These are phyloP conservation scores for Haplosporangium sp. DNA, from an alignment of 371 early-diverging fungal species.

Conservation along the genomic window DNA sequence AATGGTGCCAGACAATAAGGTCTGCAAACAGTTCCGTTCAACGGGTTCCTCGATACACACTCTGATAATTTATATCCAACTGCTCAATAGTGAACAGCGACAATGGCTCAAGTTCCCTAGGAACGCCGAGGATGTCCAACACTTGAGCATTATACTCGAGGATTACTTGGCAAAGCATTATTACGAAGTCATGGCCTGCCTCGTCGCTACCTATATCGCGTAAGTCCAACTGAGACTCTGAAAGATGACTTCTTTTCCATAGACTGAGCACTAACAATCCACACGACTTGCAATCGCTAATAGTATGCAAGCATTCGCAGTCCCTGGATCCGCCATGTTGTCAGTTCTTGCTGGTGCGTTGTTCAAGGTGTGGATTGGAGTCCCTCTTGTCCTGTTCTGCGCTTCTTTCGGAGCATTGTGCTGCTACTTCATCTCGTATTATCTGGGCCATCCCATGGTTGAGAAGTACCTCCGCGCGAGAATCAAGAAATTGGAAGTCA, in stretches of 20 bases:
- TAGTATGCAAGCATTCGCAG: conserved; percentile 69
- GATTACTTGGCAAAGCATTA: conserved; percentile 65
- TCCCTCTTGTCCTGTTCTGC: conserved; percentile 62
- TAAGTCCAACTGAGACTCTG: conserved; percentile 44
- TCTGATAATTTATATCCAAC: no score
- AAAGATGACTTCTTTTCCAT: neutral
- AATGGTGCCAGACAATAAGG: neutral
- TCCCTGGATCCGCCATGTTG: conserved; percentile 74
- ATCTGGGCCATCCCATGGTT: conserved; percentile 65
- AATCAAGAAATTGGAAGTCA: conserved; percentile 62
- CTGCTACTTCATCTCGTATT: conserved; percentile 66
- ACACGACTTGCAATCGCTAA: neutral
- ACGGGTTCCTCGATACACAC: no score
- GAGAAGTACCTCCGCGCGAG: conserved; percentile 62
- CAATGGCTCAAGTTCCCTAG: conserved; percentile 67
- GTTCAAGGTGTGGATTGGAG: conserved; percentile 68
- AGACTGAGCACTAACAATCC: neutral
- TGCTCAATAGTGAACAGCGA: conserved; percentile 58
- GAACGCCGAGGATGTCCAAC: conserved; percentile 62
- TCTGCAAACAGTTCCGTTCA: no score
- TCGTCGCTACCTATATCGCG: conserved; percentile 63
- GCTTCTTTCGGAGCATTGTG: conserved; percentile 64
- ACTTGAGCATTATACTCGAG: conserved; percentile 60
- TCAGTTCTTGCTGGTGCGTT: conserved; percentile 69
- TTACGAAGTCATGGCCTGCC: conserved; percentile 61